phyloP scores from a whole-genome alignment of 139 green algal species.

The Coelastrella sp. region DNA sequence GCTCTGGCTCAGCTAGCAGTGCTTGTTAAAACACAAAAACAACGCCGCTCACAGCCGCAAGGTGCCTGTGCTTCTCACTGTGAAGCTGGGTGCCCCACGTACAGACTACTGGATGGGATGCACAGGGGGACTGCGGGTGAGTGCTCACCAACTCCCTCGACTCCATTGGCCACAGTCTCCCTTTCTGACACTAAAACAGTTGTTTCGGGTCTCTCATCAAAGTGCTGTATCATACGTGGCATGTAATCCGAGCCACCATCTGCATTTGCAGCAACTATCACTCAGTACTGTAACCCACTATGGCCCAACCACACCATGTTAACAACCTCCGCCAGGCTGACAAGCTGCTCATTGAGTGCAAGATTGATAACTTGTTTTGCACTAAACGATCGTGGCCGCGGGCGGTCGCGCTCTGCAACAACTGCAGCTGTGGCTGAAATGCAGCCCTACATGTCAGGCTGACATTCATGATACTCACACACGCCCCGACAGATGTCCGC shows the following conservation, averaged over 20 bases:
- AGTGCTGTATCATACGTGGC: slow-evolving; percentile 47
- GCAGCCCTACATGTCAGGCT: not conserved
- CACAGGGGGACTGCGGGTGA: not conserved
- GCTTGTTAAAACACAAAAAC: too few relatives aligned
- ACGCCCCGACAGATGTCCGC: slow-evolving; percentile 36
- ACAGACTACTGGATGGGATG: not conserved
- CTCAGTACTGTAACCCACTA: too few relatives aligned
- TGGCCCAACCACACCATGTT: too few relatives aligned
- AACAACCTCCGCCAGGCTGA: too few relatives aligned
- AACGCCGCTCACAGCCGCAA: not conserved
- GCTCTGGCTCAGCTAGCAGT: too few relatives aligned
- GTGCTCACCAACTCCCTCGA: not conserved
- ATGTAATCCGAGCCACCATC: slow-evolving; percentile 48
- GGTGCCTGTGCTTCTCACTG: not conserved
- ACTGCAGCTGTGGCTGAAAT: not conserved
- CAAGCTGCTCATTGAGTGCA: too few relatives aligned
- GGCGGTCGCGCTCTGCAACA: not conserved
- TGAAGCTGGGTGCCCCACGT: not conserved
- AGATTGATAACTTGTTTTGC: too few relatives aligned
- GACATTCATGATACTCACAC: not conserved
- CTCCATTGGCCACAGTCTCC: not conserved
- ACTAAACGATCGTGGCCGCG: not conserved
- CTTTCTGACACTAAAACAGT: not conserved
- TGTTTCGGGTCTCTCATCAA: not conserved
- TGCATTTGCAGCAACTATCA: not conserved